phyloP scores from a whole-genome alignment of 208 protist species.

The Acanthamoeba sp. region DNA sequence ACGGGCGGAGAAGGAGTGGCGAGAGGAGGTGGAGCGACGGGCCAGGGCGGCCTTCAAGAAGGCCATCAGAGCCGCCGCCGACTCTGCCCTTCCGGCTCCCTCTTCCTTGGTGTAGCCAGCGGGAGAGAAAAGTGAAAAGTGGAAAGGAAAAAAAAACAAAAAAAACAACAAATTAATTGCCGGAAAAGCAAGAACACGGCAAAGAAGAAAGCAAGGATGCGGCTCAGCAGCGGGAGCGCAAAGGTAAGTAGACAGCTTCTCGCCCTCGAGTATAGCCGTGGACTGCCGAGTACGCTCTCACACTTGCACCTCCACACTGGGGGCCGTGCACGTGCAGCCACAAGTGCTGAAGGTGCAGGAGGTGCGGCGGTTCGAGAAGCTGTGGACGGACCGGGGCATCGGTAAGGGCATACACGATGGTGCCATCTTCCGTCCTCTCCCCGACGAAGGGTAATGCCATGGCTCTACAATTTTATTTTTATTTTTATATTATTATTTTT shows the following conservation, averaged over 20 bases:
- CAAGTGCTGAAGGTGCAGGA: not conserved
- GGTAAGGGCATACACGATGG: not conserved
- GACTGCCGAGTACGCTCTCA: no score
- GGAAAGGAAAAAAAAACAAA: not conserved
- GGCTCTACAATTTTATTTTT: not conserved
- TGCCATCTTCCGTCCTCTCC: not conserved
- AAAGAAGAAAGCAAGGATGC: no score
- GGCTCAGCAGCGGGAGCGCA: no score
- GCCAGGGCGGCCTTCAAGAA: not conserved
- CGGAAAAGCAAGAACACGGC: no score
- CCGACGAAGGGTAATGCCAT: constrained; percentile 9
- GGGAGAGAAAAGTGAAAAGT: not conserved
- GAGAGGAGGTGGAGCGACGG: not conserved
- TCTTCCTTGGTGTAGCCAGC: no score
- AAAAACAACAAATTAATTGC: not conserved
- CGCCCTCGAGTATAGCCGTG: no score
- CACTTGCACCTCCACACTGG: no score
- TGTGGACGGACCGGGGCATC: not conserved
- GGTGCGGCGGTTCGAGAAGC: not conserved
- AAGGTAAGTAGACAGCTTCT: no score
- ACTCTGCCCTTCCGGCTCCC: not conserved
- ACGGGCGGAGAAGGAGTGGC: not conserved
- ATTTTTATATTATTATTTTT: not conserved
- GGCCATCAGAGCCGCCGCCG: not conserved
- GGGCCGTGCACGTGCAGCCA: not conserved